A percentile compares a stretch with the other conserved stretches of the same genome.
phyloP scores from a whole-genome alignment of 495 filamentous ascomycete species.

The Penicillium manginii region DNA sequence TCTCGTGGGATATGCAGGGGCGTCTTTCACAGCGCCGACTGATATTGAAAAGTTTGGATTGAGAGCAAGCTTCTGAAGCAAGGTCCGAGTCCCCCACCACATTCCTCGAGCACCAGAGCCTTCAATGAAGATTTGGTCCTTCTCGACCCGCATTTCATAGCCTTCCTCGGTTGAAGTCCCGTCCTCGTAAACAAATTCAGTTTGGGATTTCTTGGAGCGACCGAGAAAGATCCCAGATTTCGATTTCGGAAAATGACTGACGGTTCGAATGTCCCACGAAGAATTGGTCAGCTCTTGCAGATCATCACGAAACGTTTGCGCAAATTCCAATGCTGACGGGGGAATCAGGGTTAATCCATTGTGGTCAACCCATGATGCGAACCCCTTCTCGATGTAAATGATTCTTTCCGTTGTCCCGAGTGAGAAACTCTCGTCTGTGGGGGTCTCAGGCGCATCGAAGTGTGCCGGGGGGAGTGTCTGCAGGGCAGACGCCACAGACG shows the following conservation, averaged over 20 bases:
- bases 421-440: conserved; percentile 13
- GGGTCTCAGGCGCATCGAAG: neutral
- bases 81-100: conserved; percentile 59
- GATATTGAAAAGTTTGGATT: conserved; percentile 31
- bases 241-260: conserved; percentile 24
- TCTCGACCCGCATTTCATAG: conserved; percentile 43
- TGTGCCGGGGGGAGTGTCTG: conserved; percentile 25
- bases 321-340: conserved; percentile 52
- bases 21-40: conserved; percentile 39
- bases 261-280: conserved; percentile 31
- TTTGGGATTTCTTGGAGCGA: conserved; percentile 4
- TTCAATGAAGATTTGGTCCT: conserved; percentile 36
- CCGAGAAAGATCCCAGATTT: conserved; percentile 41
- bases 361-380: conserved; percentile 28
- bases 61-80: conserved; percentile 51
- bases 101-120: conserved; percentile 56
- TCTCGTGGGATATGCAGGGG: conserved; percentile 51
- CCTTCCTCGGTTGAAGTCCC: conserved; percentile 51
- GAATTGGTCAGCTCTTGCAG: conserved; percentile 40
- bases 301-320: conserved; percentile 49
- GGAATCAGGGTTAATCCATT: conserved; percentile 58
- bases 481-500: conserved; percentile 24
- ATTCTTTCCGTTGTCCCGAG: conserved; percentile 12
- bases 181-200: conserved; percentile 49
- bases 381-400: conserved; percentile 29